A percentile compares a stretch with the other conserved stretches of the same genome.
Evolutionary conservation across 2,329 filamentous ascomycete species (phyloP).

Genomic region (Orbilia oligospora): DNA sequence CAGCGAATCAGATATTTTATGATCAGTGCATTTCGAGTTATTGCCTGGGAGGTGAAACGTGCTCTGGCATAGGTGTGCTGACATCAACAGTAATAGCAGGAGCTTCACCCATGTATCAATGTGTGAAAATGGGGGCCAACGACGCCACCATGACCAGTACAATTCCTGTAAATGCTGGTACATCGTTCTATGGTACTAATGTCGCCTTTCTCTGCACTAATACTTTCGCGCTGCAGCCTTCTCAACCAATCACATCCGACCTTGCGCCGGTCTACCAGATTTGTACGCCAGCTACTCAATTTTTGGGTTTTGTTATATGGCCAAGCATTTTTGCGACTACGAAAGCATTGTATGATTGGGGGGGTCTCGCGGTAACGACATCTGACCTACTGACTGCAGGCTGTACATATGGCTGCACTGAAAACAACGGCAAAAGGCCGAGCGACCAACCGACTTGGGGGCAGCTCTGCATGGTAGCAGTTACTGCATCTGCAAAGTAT

Average conservation of each 20-base stretch:
- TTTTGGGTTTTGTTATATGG: background rate
- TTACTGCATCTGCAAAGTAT: background rate
- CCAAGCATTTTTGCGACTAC: constrained; percentile 6
- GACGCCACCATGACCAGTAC: background rate
- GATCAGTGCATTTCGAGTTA: constrained; percentile 1
- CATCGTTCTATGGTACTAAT: background rate
- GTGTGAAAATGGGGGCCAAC: background rate
- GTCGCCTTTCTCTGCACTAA: constrained; percentile 24
- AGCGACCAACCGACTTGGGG: background rate
- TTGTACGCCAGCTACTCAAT: background rate
- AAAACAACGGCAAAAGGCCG: background rate
- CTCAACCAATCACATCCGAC: background rate
- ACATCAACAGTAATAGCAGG: background rate
- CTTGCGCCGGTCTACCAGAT: background rate
- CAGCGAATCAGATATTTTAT: background rate
- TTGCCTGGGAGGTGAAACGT: background rate
- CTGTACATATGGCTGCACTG: constrained; percentile 1
- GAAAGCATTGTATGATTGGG: background rate
- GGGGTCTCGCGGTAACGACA: background rate
- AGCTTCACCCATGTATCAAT: constrained; percentile 1
- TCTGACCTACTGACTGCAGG: background rate
- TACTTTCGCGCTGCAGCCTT: background rate
- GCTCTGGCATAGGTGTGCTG: background rate
- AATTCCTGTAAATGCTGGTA: background rate
- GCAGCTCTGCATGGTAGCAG: background rate